These are phyloP conservation scores for Alternaria sp. DNA, from an alignment of 2,329 filamentous ascomycete genomes.

Conservation along the genomic window DNA sequence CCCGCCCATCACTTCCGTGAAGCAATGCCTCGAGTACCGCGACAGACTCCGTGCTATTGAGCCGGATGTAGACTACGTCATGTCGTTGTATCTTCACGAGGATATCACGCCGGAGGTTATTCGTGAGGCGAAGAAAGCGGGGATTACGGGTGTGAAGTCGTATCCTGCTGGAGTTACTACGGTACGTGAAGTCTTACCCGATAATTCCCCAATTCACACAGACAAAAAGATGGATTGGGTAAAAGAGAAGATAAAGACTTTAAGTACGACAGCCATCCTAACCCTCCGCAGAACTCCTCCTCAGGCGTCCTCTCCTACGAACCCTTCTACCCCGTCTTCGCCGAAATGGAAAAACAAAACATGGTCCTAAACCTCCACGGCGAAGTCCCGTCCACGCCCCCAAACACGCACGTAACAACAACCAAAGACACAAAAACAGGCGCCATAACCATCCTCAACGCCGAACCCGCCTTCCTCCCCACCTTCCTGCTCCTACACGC, in stretches of 20 bases:
- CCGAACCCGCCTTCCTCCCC: slow-evolving; percentile 80
- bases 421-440: slow-evolving; percentile 14
- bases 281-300: slow-evolving; percentile 56
- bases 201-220: slow-evolving; percentile 24
- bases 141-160: slow-evolving; percentile 75
- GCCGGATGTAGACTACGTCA: slow-evolving; percentile 58
- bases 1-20: slow-evolving; percentile 58
- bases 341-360: slow-evolving; percentile 84
- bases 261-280: neutral
- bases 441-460: slow-evolving; percentile 62
- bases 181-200: slow-evolving; percentile 16
- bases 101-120: slow-evolving; percentile 63
- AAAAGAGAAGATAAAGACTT: too few species aligned
- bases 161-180: slow-evolving; percentile 61
- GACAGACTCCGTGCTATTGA: slow-evolving; percentile 53
- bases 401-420: slow-evolving; percentile 19
- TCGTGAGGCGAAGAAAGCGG: slow-evolving; percentile 72
- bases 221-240: too few species aligned
- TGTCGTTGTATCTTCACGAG: slow-evolving; percentile 60
- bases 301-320: slow-evolving; percentile 74
- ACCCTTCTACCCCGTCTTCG: slow-evolving; percentile 78
- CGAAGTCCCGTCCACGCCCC: slow-evolving; percentile 69
- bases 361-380: slow-evolving; percentile 94
- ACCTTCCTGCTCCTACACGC: slow-evolving; percentile 76
- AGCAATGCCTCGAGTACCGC: slow-evolving; percentile 56